Percentiles rank a stretch among this genome's conserved stretches.
Conservation (phyloP, 1,139 yeast genomes). For the Candida frijolesensis region DNA sequence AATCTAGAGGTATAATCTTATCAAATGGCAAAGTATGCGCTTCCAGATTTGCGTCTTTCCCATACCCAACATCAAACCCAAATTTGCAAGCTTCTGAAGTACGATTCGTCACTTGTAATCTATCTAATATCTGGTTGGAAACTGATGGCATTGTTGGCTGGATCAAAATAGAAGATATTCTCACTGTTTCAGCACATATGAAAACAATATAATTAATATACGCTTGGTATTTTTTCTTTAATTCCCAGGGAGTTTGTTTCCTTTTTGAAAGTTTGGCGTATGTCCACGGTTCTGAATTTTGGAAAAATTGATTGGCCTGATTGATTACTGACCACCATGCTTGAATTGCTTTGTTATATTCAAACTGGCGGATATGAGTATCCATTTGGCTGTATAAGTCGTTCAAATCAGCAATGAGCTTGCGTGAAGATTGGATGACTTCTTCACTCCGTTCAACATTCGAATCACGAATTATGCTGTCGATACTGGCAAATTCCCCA, state of each 20-base stretch:
- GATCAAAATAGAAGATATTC: conserved; percentile 67
- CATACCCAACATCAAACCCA: conserved; percentile 55
- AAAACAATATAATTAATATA: conserved; percentile 58
- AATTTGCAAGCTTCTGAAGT: conserved; percentile 34
- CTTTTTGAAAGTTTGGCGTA: conserved; percentile 31
- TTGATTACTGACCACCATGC: conserved; percentile 66
- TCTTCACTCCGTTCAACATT: conserved; percentile 7
- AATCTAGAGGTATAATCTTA: conserved; percentile 23
- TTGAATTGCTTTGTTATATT: conserved; percentile 60
- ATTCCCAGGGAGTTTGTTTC: conserved; percentile 24
- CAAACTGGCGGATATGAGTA: conserved; percentile 45
- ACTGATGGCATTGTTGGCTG: conserved; percentile 75
- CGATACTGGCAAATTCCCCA: conserved; percentile 29
- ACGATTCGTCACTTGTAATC: conserved; percentile 60
- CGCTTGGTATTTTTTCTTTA: conserved; percentile 20
- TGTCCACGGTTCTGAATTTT: conserved; percentile 62
- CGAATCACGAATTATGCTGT: conserved; percentile 19
- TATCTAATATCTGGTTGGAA: conserved; percentile 58
- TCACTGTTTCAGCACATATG: conserved; percentile 67
- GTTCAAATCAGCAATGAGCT: conserved; percentile 24
- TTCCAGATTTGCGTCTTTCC: conserved; percentile 33
- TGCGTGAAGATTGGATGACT: conserved; percentile 20
- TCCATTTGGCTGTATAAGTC: conserved; percentile 37
- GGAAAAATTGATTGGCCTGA: conserved; percentile 66
- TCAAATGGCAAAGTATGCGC: conserved; percentile 28